Percentiles rank a stretch among this genome's conserved stretches.
Conservation (phyloP, 345 rosid genomes). For the Crucihimalaya himalaica region DNA sequence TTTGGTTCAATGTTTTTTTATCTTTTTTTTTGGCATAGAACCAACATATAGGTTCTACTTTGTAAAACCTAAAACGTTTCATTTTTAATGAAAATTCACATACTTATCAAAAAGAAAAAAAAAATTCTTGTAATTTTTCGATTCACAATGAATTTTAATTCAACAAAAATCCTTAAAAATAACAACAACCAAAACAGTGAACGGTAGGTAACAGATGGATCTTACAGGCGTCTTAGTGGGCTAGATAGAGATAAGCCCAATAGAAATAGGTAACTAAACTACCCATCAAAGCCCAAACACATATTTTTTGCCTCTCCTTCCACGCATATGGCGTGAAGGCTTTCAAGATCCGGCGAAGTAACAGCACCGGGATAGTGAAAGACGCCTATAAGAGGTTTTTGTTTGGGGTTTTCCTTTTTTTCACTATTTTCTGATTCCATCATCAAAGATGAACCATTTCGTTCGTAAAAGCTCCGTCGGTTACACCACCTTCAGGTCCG, state of each 20-base stretch:
- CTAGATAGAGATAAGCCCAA: not conserved
- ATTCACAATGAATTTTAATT: not conserved
- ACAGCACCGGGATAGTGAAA: not conserved
- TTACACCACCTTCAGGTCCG: constrained; percentile 34
- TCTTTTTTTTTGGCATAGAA: too few relatives aligned
- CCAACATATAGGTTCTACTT: too few relatives aligned
- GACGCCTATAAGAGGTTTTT: constrained; percentile 16
- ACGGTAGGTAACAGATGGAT: not conserved
- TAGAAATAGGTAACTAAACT: not conserved
- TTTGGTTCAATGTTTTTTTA: too few relatives aligned
- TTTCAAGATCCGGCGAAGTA: constrained; percentile 3
- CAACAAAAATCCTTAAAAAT: not conserved
- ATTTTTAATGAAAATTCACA: too few relatives aligned
- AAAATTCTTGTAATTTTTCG: not conserved
- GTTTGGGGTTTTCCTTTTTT: constrained; percentile 15
- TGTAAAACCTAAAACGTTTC: too few relatives aligned
- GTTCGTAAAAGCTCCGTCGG: constrained; percentile 28
- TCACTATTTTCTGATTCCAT: not conserved
- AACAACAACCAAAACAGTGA: not conserved
- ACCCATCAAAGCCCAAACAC: constrained; percentile 3
- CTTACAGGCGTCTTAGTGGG: not conserved
- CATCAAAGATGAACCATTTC: constrained; percentile 32
- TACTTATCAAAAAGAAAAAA: not conserved
- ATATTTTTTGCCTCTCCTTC: not conserved
- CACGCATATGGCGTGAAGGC: constrained; percentile 8